phyloP scores from a whole-genome alignment of 2,329 filamentous ascomycete species.

The Mycosphaerella sp. region DNA sequence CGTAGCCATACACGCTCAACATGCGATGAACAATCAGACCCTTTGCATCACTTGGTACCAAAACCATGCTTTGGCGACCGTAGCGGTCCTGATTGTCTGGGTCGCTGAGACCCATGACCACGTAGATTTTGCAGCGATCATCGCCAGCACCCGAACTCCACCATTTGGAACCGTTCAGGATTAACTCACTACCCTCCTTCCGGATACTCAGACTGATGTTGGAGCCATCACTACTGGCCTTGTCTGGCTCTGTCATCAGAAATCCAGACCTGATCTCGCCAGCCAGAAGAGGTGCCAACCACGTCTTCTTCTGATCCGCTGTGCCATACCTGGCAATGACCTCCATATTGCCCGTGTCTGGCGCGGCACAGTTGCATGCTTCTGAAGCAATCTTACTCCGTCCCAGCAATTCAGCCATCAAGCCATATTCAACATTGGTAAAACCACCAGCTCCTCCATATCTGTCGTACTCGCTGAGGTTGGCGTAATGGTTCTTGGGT shows the following conservation, averaged over 20 bases:
- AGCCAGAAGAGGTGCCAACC: conserved; percentile 45
- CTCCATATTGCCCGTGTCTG: conserved; percentile 49
- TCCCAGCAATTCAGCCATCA: conserved; percentile 95
- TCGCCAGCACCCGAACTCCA: conserved; percentile 97
- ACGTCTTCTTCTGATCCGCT: conserved; percentile 45
- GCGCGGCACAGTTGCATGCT: conserved; percentile 64
- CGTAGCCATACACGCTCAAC: conserved; percentile 90
- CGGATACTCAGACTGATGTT: conserved; percentile 61
- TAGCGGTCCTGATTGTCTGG: conserved; percentile 68
- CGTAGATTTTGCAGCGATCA: conserved; percentile 83
- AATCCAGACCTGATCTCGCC: conserved; percentile 47
- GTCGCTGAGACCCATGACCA: conserved; percentile 94
- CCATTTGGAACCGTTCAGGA: conserved; percentile 97
- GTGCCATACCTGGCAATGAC: conserved; percentile 49
- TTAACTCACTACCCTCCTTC: conserved; percentile 77
- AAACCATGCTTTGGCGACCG: conserved; percentile 85
- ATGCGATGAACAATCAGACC: conserved; percentile 92
- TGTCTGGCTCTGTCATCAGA: conserved; percentile 43
- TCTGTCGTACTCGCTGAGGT: conserved; percentile 16
- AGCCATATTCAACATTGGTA: conserved; percentile 90
- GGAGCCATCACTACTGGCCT: conserved; percentile 46
- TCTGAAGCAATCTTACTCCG: conserved; percentile 79
- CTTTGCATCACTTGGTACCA: conserved; percentile 73
- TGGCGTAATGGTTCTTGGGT: conserved; percentile 76
- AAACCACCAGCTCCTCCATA: conserved; percentile 82